Base-by-base conservation (phyloP, 805 yeast species). In the Lipomyces japonicus region DNA sequence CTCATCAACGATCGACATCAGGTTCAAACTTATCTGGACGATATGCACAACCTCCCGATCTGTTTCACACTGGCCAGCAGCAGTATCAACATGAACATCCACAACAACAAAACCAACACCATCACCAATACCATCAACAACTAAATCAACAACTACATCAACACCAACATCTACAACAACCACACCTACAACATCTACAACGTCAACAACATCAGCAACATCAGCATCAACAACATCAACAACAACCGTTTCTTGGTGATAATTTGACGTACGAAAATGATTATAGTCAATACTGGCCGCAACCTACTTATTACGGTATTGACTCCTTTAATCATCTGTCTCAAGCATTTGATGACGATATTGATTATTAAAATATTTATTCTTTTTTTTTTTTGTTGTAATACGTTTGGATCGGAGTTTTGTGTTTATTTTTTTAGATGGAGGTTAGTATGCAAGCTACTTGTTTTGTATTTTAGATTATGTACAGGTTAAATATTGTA, bases 121-220 rank as follows among this genome's bases (percentile, higher is more conserved):
- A n/a, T n/a, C n/a, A n/a, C n/a, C n/a, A n/a, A n/a, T n/a, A n/a
- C n/a, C n/a, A n/a, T n/a, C n/a, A n/a, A n/a, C n/a, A n/a, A n/a
- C n/a, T n/a, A n/a, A n/a, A n/a, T n/a, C n/a, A 37, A 30, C 42
- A 51, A 32, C 37, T 21, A 5, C 49, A 39, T 18, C 42, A 19
- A 16, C 42, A 23, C 4, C 54, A 51, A n/a, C 53, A 25, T 44
- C 39, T 39, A 23, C 53, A 10, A 48, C 37, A 43, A 25, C n/a
- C 18, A 24, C 52, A 38, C 35, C 42, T 22, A 22, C 51, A 39
- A 57, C 60, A n/a, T 41, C 57, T 22, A 28, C 51, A 31, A 46
- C 62, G 41, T 42, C 55, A 37, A 42, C 46, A 46, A 28, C 58
- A 34, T 7, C 63, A 57, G 23, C 57, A 47, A 25, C 57, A 41